A percentile compares a stretch with the other conserved stretches of the same genome.
phyloP scores from a whole-genome alignment of 306 rosid genomes.

The Dryas drummondii region DNA sequence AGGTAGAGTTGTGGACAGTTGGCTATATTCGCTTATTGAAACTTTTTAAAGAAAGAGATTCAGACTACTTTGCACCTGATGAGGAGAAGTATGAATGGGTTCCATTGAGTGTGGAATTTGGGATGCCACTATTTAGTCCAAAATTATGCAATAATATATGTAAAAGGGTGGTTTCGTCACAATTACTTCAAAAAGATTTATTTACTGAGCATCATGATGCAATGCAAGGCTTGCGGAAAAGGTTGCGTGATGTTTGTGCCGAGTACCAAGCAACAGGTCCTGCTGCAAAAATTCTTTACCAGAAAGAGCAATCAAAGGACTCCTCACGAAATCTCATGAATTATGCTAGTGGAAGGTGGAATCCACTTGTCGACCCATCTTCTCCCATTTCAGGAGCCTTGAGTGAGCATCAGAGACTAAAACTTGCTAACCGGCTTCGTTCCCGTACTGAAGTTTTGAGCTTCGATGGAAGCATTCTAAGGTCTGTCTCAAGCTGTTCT shows the following conservation, averaged over 20 bases:
- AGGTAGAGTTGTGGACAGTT: constrained; percentile 71
- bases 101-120: constrained; percentile 88
- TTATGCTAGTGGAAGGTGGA: constrained; percentile 88
- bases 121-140: constrained; percentile 90
- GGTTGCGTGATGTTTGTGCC: constrained; percentile 71
- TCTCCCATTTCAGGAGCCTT: constrained; percentile 79
- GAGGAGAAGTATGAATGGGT: constrained; percentile 83
- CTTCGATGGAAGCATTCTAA: constrained; percentile 83
- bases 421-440: constrained; percentile 68
- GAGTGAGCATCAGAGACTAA: constrained; percentile 63
- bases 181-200: constrained; percentile 73
- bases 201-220: constrained; percentile 74
- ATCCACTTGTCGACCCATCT: constrained; percentile 76
- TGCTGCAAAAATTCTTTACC: constrained; percentile 83
- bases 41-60: constrained; percentile 60
- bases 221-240: constrained; percentile 79
- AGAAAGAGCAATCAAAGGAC: constrained; percentile 73
- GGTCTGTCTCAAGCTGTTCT: constrained; percentile 53
- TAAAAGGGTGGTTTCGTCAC: constrained; percentile 74
- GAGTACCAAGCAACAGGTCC: constrained; percentile 87
- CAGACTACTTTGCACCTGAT: constrained; percentile 40
- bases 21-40: constrained; percentile 85
- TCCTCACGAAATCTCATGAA: constrained; percentile 54
- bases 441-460: constrained; percentile 80
- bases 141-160: constrained; percentile 70